Evolutionary conservation across 805 yeast species (phyloP), one percentile per base, ranked within the genome.

Genomic region (Metschnikowia cubensis): DNA sequence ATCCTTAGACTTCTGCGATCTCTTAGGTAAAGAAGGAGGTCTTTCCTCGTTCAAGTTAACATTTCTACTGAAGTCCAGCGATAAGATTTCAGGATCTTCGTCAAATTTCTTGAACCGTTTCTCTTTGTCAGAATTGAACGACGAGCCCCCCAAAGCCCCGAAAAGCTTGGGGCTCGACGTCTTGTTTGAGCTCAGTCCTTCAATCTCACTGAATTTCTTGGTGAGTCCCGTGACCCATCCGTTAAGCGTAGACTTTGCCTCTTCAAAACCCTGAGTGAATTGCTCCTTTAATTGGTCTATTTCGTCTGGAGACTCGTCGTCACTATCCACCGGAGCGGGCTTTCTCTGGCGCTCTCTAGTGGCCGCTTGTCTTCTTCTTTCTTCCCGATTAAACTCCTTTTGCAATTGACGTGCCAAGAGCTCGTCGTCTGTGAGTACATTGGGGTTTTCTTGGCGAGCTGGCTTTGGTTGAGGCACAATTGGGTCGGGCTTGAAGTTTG

Each of bases 331-430:
- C 3, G 45, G 45, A 7, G 39, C 68, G 70, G 31, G 61, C 36
- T 15, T 45, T 42, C 52, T 43, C 39, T 44, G 51, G 39, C 53
- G 51, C n/a, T 52, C 47, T 34, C 47, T 43, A 3, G 43, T 50
- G 2, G 52, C 49, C 13, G 50, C 59, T n/a, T 73, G 62, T 54
- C 74, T 65, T 50, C 66, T 60, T 37, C 68, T 63, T 52, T 71
- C 77, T 50, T 73, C 77, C 44, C 59, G 50, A 56, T 73, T 77
- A 53, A 76, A 86, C 59, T 85, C 81, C 59, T 82, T 80, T 52
- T 92, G 96, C 61, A 92, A 74, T 59, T 79, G 75, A 54, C 94
- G 81, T 1, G 98, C 98, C 57, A 90, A 74, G 18, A 80, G 71
- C 67, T 89, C 98, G 67, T 94, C 98, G 52, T 83, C 84, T 50